These are phyloP conservation scores for Colletotrichum shisoi DNA, from an alignment of 2,329 filamentous ascomycete genomes.

Conservation along the genomic window DNA sequence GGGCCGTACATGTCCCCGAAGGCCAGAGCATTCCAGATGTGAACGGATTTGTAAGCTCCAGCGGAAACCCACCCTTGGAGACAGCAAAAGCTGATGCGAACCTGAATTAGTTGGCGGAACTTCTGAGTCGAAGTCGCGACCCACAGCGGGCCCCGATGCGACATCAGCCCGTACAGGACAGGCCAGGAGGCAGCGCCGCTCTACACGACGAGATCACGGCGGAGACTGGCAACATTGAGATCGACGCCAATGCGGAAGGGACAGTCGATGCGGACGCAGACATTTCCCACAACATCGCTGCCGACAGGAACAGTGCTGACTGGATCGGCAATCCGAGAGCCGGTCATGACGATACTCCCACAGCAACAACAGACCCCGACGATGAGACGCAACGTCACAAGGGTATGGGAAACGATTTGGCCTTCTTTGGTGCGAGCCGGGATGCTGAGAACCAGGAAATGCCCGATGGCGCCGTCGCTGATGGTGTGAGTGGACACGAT, in stretches of 20 bases:
- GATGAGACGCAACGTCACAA: background rate
- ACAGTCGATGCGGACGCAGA: background rate
- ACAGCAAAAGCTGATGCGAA: background rate
- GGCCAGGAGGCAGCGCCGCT: background rate
- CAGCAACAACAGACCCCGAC: background rate
- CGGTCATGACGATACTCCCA: background rate
- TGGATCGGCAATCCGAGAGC: background rate
- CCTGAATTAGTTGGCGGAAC: background rate
- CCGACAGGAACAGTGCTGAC: background rate
- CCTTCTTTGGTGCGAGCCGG: background rate
- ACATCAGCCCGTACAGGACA: background rate
- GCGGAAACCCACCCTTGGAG: too few species aligned
- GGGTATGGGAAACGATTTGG: background rate
- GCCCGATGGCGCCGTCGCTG: background rate
- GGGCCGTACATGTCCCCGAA: background rate
- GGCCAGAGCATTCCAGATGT: background rate
- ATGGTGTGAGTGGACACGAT: background rate
- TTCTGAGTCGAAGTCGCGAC: background rate
- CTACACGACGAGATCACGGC: too few species aligned
- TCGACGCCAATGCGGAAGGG: background rate
- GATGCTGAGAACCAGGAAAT: background rate
- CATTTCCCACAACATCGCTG: too few species aligned
- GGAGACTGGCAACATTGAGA: background rate
- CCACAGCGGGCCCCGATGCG: background rate
- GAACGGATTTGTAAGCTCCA: constrained; percentile 1